These are phyloP conservation scores for Thuja plicata DNA, from an alignment of 83 land plant genomes.

Conservation along the genomic window DNA sequence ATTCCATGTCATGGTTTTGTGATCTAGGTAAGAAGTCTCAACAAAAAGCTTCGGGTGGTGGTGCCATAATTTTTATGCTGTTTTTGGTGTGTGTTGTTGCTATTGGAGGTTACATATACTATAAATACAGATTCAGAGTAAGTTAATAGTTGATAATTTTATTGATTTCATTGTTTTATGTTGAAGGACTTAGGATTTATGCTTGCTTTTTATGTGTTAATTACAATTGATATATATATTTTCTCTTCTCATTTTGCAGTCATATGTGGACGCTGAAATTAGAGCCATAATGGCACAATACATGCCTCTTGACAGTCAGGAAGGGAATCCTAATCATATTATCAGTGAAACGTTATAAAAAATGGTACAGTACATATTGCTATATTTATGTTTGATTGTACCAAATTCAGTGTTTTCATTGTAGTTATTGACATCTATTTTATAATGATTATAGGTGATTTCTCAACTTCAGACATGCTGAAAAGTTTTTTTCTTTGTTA, in stretches of 20 bases:
- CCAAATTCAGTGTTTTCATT: not conserved
- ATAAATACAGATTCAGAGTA: slow-evolving; percentile 1
- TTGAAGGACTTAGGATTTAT: not conserved
- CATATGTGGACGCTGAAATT: slow-evolving; percentile 94
- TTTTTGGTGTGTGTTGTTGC: not conserved
- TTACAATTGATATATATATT: not conserved
- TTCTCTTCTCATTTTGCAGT: slow-evolving; percentile 25
- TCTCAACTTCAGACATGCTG: not conserved
- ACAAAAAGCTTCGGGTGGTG: not conserved
- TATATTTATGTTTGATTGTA: not conserved
- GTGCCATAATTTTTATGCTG: not conserved
- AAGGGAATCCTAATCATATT: slow-evolving; percentile 61
- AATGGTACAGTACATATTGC: not conserved
- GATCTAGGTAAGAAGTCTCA: not conserved
- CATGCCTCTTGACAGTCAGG: slow-evolving; percentile 92
- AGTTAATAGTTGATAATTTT: not conserved
- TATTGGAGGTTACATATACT: not conserved
- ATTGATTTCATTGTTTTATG: not conserved
- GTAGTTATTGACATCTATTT: not conserved
- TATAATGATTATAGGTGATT: not conserved
- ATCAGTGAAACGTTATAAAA: slow-evolving; percentile 27
- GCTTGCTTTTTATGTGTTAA: not conserved
- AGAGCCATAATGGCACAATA: slow-evolving; percentile 97
- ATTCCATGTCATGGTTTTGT: not conserved
- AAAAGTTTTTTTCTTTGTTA: not conserved